Evolutionary conservation across 306 rosid species (phyloP), one percentile per base, ranked within the genome.

Genomic region (Cucurbita pepo): DNA sequence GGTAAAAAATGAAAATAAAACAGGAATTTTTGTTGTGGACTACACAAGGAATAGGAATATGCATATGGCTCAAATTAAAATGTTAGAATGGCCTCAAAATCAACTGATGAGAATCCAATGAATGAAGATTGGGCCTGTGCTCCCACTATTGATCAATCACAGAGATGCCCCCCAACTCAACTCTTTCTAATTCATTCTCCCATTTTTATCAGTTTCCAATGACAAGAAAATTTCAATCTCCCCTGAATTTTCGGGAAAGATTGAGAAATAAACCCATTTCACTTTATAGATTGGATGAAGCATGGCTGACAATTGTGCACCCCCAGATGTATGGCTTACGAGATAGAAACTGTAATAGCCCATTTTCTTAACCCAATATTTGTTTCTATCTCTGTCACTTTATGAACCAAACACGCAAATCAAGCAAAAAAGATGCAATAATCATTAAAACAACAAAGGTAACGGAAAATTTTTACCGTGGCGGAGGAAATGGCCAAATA

Each of bases 401-500:
- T 53, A 53, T 36, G 59, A 72, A 72, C 52, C 52, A 8, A 72
- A 54, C 63, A 54, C 63, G 64, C 40, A 37, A 34, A 30, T 67
- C 50, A 55, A 50, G 54, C 19, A 14, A n/a, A 57, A 58, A 7
- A 34, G 13, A 43, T 69, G 4, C 14, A 4, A 18, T 2, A 63
- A 51, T 38, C 43, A 41, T 11, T 38, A 1, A 22, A 36, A 25
- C 14, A 50, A 55, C 30, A n/a, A 75, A 52, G 45, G 58, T 48
- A 12, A 37, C 69, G 6, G 21, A 4, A 55, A 25, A 63, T 8
- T 30, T 3, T 55, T 76, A 43, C 71, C 73, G 56, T 58, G 15
- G 90, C 90, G 4, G 90, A 81, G 18, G 99, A 90, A 81, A 94
- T 89, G 72, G 97, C 76, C 84, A 91, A 74, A 78, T 94, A 91